These are phyloP conservation scores for Raddia distichophylla DNA, from an alignment of 176 grass and related monocot genomes.

Conservation along the genomic window DNA sequence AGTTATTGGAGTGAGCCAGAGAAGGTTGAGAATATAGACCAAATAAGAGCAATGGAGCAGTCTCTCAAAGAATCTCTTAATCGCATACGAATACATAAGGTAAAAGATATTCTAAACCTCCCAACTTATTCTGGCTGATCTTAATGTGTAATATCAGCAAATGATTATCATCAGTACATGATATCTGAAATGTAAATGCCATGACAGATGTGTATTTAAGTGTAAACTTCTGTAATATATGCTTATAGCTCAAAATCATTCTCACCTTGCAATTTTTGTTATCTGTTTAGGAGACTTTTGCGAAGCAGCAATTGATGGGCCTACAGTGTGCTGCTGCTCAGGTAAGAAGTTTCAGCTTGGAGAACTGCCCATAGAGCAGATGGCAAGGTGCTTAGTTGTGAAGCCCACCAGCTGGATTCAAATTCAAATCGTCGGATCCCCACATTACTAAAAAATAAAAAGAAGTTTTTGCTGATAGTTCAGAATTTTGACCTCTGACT, in stretches of 20 bases:
- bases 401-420: too few species aligned
- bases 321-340: conserved; percentile 64
- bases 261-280: conserved; percentile 19
- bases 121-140: neutral
- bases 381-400: too few species aligned
- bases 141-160: neutral
- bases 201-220: neutral
- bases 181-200: conserved; percentile 10
- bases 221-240: neutral
- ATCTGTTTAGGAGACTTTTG: conserved; percentile 56
- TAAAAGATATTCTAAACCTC: conserved; percentile 27
- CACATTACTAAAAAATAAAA: too few species aligned
- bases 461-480: too few species aligned
- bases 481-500: too few species aligned
- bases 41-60: conserved; percentile 81
- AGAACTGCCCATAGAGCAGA: too few species aligned
- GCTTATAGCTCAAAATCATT: conserved; percentile 2
- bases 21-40: conserved; percentile 66
- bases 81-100: conserved; percentile 61
- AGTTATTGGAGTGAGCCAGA: conserved; percentile 79
- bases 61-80: conserved; percentile 68
- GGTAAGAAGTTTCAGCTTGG: conserved; percentile 38
- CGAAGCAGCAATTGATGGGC: conserved; percentile 65
- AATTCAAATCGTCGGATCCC: too few species aligned
- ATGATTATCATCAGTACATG: neutral